These are phyloP conservation scores for Syzygium grande DNA, from an alignment of 345 rosid genomes.

Conservation along the genomic window DNA sequence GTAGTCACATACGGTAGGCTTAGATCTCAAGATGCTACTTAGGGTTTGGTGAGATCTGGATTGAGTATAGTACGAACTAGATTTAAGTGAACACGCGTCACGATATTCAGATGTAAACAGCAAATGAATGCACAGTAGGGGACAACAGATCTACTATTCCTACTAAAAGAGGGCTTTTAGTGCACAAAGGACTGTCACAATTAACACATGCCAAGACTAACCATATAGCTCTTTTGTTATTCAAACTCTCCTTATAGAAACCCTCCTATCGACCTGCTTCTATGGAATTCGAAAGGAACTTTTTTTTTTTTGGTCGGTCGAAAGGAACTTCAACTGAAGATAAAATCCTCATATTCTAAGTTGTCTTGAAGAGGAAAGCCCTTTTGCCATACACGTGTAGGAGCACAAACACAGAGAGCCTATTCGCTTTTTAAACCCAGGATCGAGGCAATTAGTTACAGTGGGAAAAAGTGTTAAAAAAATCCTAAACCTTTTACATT, in stretches of 20 bases:
- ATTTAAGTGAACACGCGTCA: neutral
- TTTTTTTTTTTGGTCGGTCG: too few species aligned
- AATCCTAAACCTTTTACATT: too few species aligned
- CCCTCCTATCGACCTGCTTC: neutral
- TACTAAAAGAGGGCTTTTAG: neutral
- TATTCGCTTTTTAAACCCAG: neutral
- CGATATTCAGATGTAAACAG: neutral
- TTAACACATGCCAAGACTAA: neutral
- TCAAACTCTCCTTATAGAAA: neutral
- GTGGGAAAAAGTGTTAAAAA: too few species aligned
- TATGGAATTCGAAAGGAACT: neutral
- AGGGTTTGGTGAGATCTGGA: neutral
- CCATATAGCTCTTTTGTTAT: neutral
- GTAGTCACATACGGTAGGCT: neutral
- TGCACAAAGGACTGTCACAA: neutral
- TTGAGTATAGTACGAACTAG: neutral
- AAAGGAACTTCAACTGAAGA: neutral
- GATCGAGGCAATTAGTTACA: neutral
- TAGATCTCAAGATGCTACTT: neutral
- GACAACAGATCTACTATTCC: neutral
- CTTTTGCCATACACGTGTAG: neutral
- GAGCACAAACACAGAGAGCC: neutral
- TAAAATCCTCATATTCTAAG: neutral
- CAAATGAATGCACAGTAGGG: neutral
- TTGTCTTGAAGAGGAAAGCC: neutral